Percentiles rank a stretch among this genome's conserved stretches.
Evolutionary conservation across 2,329 filamentous ascomycete genomes (phyloP).

Genomic region (Aspergillus versicolor): DNA sequence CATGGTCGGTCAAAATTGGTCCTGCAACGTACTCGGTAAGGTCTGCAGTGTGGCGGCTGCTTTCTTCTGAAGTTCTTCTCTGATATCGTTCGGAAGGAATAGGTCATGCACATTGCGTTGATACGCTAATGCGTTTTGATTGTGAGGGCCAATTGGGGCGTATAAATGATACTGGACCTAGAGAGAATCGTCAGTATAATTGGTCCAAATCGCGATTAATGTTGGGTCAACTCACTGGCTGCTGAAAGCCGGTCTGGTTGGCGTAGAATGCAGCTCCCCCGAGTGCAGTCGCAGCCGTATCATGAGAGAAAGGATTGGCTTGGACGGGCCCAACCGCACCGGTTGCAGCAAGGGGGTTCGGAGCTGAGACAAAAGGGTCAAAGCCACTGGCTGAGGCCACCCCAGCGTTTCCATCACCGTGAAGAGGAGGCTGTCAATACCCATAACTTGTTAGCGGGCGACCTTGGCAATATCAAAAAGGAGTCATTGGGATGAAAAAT

Average conservation of each 20-base stretch:
- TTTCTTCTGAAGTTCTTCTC: conserved; percentile 88
- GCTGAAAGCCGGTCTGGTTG: conserved; percentile 57
- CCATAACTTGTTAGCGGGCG: background rate
- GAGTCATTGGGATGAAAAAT: no score
- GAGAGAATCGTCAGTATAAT: background rate
- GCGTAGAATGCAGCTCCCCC: conserved; percentile 66
- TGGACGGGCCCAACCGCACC: conserved; percentile 46
- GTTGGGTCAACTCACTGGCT: conserved; percentile 55
- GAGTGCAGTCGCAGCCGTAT: conserved; percentile 55
- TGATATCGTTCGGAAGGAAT: conserved; percentile 81
- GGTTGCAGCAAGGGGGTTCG: conserved; percentile 53
- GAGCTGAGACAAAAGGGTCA: conserved; percentile 65
- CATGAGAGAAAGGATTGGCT: conserved; percentile 76
- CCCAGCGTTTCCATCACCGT: conserved; percentile 50
- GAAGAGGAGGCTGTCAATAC: conserved; percentile 31
- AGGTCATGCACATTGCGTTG: conserved; percentile 87
- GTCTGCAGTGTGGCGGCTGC: conserved; percentile 81
- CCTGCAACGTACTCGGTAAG: conserved; percentile 65
- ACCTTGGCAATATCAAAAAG: no score
- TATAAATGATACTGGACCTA: conserved; percentile 90
- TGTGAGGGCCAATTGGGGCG: conserved; percentile 78
- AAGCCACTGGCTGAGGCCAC: conserved; percentile 54
- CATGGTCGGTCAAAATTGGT: background rate
- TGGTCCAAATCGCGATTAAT: no score
- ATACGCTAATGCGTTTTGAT: conserved; percentile 77